phyloP scores from a whole-genome alignment of 192 early-diverging fungal genomes.

The Coemansia sp. region DNA sequence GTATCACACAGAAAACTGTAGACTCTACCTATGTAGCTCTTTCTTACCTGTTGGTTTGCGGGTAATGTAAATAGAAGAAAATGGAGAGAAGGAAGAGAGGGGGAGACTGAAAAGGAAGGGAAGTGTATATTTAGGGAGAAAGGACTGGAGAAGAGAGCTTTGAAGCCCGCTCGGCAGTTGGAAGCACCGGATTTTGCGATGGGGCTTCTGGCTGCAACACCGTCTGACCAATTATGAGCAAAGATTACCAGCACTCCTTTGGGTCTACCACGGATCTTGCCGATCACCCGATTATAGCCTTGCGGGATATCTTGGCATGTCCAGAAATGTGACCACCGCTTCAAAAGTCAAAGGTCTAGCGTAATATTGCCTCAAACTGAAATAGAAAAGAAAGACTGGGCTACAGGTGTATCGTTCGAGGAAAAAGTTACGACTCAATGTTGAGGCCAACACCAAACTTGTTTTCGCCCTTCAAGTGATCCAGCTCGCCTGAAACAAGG shows the following conservation, averaged over 20 bases:
- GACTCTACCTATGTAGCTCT: not conserved
- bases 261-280: conserved; percentile 5
- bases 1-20: not conserved
- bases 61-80: not conserved
- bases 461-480: conserved; percentile 89
- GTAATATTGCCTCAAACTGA: not conserved
- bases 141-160: conserved; percentile 1
- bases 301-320: not conserved
- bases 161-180: not conserved
- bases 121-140: not conserved
- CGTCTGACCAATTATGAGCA: conserved; percentile 14
- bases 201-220: not conserved
- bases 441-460: conserved; percentile 86
- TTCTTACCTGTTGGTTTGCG: not conserved
- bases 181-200: not conserved
- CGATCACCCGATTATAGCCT: conserved; percentile 4
- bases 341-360: not conserved
- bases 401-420: not conserved
- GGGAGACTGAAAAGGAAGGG: not conserved
- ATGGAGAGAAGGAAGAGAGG: not conserved
- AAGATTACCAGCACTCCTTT: not conserved
- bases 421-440: conserved; percentile 70
- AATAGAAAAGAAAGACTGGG: not conserved
- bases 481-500: conserved; percentile 89
- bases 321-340: not conserved